Evolutionary conservation across 768 basidiomycete species (phyloP).

Genomic region (Mrakia blollopis): DNA sequence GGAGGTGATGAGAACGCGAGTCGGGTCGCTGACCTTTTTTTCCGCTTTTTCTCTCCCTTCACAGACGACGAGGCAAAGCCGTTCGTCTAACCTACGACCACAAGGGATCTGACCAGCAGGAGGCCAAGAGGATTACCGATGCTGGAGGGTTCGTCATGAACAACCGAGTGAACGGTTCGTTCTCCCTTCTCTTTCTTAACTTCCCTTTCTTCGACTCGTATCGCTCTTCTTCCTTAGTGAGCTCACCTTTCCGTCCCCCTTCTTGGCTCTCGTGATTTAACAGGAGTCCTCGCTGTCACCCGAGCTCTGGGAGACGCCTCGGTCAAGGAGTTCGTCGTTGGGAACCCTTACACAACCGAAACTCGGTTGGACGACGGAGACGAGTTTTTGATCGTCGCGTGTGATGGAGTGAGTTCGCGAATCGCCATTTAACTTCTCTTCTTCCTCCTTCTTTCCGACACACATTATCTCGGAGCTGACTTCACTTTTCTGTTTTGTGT

Average conservation of each 20-base stretch:
- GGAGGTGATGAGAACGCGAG: not conserved
- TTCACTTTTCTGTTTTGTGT: not conserved
- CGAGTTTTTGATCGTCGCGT: slow-evolving; percentile 91
- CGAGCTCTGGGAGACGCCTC: slow-evolving; percentile 91
- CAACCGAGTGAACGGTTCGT: slow-evolving; percentile 83
- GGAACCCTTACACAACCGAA: slow-evolving; percentile 97
- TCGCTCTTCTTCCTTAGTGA: not conserved
- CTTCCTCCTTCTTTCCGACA: not conserved
- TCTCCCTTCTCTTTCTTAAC: not conserved
- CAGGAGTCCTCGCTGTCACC: slow-evolving; percentile 83
- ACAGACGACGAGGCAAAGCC: slow-evolving; percentile 71
- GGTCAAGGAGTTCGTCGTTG: slow-evolving; percentile 99
- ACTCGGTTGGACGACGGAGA: slow-evolving; percentile 84
- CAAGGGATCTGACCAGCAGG: slow-evolving; percentile 94
- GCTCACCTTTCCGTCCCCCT: not conserved
- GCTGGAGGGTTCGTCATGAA: slow-evolving; percentile 99
- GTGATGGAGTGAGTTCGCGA: slow-evolving; percentile 96
- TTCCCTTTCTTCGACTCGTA: not conserved
- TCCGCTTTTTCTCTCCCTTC: not conserved
- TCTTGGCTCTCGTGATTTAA: not conserved
- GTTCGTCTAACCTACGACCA: slow-evolving; percentile 96
- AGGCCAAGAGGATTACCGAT: slow-evolving; percentile 94
- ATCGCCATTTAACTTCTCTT: too few species aligned
- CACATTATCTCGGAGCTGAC: not conserved
- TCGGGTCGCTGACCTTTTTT: not conserved